phyloP scores from a whole-genome alignment of 345 rosid genomes.

The rapeseed (Brassica napus) region DNA sequence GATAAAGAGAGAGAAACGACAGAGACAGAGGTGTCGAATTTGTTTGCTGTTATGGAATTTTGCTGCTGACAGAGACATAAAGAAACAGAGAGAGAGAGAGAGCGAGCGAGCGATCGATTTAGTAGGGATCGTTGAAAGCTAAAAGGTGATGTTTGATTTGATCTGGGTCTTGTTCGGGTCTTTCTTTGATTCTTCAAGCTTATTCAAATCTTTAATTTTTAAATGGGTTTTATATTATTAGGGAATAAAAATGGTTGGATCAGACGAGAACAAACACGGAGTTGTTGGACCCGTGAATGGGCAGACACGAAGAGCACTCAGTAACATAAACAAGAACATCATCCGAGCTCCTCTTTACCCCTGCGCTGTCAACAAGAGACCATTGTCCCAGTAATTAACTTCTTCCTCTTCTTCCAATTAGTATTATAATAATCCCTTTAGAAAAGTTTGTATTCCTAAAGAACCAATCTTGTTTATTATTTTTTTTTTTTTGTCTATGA shows the following conservation, averaged over 20 bases:
- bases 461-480: neutral
- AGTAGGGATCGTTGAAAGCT: too few relatives aligned
- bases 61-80: conserved; percentile 17
- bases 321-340: conserved; percentile 66
- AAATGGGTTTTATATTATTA: too few relatives aligned
- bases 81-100: neutral
- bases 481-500: neutral
- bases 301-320: conserved; percentile 71
- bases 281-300: conserved; percentile 57
- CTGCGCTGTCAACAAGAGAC: conserved; percentile 65
- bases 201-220: too few relatives aligned
- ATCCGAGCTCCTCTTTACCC: conserved; percentile 66
- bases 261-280: conserved; percentile 78
- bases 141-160: neutral
- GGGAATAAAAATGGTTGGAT: conserved; percentile 55
- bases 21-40: neutral
- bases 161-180: conserved; percentile 41
- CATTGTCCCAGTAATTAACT: conserved; percentile 51
- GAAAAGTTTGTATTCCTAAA: neutral
- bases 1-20: too few relatives aligned
- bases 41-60: conserved; percentile 35
- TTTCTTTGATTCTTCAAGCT: neutral
- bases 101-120: neutral
- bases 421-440: neutral
- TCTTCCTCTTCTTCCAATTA: neutral